These are phyloP conservation scores for Mortierella sp. DNA, from an alignment of 371 early-diverging fungal species.

Conservation along the genomic window DNA sequence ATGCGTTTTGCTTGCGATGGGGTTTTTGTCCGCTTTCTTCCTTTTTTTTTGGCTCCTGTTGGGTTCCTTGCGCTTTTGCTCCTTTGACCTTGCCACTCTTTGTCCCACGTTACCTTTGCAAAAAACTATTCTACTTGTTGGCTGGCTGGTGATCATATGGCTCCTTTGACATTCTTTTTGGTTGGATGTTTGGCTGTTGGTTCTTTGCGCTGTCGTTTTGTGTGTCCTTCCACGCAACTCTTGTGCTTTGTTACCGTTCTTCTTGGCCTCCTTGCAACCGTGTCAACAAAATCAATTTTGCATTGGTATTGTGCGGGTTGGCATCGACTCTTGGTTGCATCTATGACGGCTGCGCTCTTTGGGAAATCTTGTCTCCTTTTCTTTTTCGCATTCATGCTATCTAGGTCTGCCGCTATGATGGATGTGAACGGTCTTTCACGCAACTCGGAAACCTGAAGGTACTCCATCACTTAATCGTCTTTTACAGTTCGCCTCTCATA, in stretches of 20 bases:
- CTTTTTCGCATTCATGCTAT: conserved; percentile 1
- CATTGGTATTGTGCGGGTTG: conserved; percentile 34
- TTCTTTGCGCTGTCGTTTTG: conserved; percentile 52
- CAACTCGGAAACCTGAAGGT: conserved; percentile 77
- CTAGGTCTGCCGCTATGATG: conserved; percentile 58
- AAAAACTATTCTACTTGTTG: conserved; percentile 20
- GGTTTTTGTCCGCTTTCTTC: conserved; percentile 22
- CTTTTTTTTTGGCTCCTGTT: conserved; percentile 21
- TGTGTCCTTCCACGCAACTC: conserved; percentile 33
- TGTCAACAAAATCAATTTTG: conserved; percentile 33
- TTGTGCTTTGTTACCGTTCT: conserved; percentile 50
- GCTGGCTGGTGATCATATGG: conserved; percentile 30
- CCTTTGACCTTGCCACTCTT: conserved; percentile 24
- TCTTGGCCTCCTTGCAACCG: conserved; percentile 45
- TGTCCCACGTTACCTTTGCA: conserved; percentile 38
- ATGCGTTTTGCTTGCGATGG: conserved; percentile 17
- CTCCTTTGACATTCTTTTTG: conserved; percentile 7
- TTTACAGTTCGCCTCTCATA: neutral
- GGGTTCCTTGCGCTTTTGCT: conserved; percentile 15
- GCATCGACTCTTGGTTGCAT: conserved; percentile 33
- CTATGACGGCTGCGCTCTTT: conserved; percentile 19
- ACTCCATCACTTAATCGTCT: conserved; percentile 19
- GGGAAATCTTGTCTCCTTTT: conserved; percentile 6
- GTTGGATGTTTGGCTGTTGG: conserved; percentile 42
- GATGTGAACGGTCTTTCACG: conserved; percentile 66